These are phyloP conservation scores for Zangia roseola DNA, from an alignment of 768 basidiomycete species.

Conservation along the genomic window DNA sequence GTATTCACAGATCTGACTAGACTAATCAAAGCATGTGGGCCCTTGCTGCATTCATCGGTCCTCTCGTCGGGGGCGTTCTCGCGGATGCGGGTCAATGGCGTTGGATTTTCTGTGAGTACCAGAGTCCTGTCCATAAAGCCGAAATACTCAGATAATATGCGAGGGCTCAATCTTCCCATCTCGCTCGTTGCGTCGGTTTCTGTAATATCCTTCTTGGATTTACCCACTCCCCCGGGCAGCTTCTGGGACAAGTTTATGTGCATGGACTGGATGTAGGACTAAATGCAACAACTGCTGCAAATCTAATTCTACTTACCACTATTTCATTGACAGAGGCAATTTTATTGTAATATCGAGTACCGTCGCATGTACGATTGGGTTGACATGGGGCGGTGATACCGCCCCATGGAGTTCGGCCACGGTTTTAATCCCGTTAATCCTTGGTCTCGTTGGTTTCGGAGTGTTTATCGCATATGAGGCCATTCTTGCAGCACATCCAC, in stretches of 20 bases:
- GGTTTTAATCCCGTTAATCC: constrained; percentile 41
- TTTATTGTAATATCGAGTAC: constrained; percentile 31
- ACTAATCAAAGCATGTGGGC: constrained; percentile 28
- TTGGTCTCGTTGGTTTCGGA: constrained; percentile 38
- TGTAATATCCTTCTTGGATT: constrained; percentile 28
- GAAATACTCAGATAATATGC: neutral
- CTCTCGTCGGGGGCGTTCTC: constrained; percentile 37
- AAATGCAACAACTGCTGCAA: neutral
- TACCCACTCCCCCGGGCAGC: constrained; percentile 34
- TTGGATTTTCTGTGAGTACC: constrained; percentile 41
- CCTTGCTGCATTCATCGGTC: constrained; percentile 32
- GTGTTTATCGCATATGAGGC: constrained; percentile 39
- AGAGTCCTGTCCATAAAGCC: neutral
- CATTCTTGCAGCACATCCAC: constrained; percentile 29
- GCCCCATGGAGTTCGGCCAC: constrained; percentile 40
- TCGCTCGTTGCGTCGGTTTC: constrained; percentile 23
- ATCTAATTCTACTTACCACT: neutral
- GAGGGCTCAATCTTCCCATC: constrained; percentile 42
- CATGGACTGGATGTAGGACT: constrained; percentile 39
- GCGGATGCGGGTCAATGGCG: constrained; percentile 36
- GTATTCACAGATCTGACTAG: neutral
- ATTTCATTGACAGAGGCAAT: constrained; percentile 32
- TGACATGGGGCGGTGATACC: constrained; percentile 43
- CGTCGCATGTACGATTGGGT: too few relatives aligned
- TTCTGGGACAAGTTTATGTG: constrained; percentile 31